Base-by-base conservation (phyloP, 495 filamentous ascomycete species). In the Mycothermus thermophilus region DNA sequence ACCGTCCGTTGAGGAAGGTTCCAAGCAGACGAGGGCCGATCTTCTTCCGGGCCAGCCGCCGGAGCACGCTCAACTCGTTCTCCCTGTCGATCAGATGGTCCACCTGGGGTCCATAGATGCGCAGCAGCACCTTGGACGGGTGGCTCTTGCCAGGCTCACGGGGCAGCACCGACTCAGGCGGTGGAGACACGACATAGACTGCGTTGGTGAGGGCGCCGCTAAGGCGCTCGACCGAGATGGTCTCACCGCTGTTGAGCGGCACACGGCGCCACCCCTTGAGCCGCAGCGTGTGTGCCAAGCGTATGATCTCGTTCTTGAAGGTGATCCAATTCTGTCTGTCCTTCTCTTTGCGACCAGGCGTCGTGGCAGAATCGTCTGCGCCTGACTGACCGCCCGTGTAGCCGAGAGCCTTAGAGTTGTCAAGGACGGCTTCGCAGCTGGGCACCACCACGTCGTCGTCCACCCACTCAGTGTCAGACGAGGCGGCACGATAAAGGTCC, bases 181-280 rank as follows among this genome's bases (percentile, higher is more conserved):
- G 90, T 2, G 90, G 87, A 12, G 73, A 77, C 27, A 97, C 83
- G 35, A 93, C 85, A 54, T 95, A 96, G 9, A 96, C 84, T 8
- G 86, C 82, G 52, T 99, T 99, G 3, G 90, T 99, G 50, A 96
- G 59, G 11, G 90, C 90, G 34, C 90, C 90, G 50, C 86, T 94
- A 9, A 99, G 74, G 11, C 86, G 75, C 53, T 80, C 71, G 17
- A 96, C 80, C 11, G 73, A 74, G 29, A 99, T 80, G 27, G 54
- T 47, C 6, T 93, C 83, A 25, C 63, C 62, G 28, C 51, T 53
- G 19, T 67, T 55, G 46, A 93, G 62, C 5, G 83, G 66, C 2
- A 99, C 72, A 37, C 72, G 74, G 30, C 86, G 77, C 90, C 90
- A 99, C 4, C 87, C 79, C 55, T 85, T 87, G 24, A 95, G 69